These are phyloP conservation scores for Candida nitratophila DNA, from an alignment of 805 yeast genomes.

Conservation along the genomic window DNA sequence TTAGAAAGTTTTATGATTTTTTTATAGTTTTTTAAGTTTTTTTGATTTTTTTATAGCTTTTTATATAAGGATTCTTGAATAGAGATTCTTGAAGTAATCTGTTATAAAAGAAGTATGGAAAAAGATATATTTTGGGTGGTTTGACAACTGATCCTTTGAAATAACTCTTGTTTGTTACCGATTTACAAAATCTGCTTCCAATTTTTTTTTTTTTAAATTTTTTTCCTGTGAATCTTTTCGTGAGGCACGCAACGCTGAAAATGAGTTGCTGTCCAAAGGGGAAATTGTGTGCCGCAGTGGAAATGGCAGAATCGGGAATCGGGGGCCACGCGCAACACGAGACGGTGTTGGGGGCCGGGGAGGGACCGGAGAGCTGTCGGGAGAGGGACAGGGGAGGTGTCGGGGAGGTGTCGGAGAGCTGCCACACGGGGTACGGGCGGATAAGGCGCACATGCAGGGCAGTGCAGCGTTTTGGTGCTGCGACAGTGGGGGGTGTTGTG, in stretches of 20 bases:
- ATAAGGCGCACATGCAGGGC: no score
- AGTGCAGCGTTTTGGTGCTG: no score
- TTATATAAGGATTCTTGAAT: conserved; percentile 3
- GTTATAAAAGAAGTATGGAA: not conserved
- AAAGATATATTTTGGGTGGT: not conserved
- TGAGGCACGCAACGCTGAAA: not conserved
- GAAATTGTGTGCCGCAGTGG: not conserved
- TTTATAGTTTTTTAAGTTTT: conserved; percentile 14
- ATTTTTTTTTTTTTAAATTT: not conserved
- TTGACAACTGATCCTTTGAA: not conserved
- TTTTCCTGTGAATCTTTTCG: not conserved
- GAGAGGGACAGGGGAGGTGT: no score
- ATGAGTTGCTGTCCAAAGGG: not conserved
- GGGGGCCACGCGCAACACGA: no score
- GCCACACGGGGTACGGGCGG: no score
- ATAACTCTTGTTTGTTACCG: not conserved
- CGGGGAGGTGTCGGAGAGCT: no score
- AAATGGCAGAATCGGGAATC: not conserved
- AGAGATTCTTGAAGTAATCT: not conserved
- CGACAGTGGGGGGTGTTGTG: no score
- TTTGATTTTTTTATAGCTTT: conserved; percentile 14
- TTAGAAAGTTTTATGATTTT: conserved; percentile 13
- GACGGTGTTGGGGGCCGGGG: no score
- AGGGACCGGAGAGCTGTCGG: no score
- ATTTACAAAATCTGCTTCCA: not conserved